Percentiles rank a stretch among this genome's conserved stretches.
These are phyloP conservation scores for Nissolia schottii DNA, from an alignment of 306 rosid genomes.

Conservation along the genomic window DNA sequence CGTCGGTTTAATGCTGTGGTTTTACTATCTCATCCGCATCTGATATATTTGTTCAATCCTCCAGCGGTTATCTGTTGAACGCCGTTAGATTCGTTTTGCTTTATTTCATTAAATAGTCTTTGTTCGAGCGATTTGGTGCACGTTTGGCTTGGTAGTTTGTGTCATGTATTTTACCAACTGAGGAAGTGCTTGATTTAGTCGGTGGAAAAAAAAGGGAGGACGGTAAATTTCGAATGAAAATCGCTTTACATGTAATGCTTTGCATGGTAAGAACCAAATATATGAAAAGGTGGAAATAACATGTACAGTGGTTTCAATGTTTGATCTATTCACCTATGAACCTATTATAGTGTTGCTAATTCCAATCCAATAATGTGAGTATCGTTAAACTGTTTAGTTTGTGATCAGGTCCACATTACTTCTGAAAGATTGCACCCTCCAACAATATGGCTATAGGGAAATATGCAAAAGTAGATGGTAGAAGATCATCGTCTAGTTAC, in stretches of 20 bases:
- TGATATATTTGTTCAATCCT: not conserved
- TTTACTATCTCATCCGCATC: not conserved
- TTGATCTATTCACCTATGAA: not conserved
- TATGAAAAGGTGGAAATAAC: not conserved
- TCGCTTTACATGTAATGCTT: not conserved
- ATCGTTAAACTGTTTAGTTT: conserved; percentile 15
- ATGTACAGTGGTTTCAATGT: not conserved
- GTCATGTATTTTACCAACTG: not conserved
- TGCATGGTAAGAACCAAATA: not conserved
- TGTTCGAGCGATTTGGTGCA: not conserved
- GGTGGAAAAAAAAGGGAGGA: not conserved
- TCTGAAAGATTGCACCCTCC: not conserved
- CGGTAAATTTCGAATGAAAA: not conserved
- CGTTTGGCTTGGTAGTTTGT: conserved; percentile 8
- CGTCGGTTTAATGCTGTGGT: not conserved
- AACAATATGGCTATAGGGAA: conserved; percentile 72
- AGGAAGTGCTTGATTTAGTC: not conserved
- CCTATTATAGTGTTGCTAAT: not conserved
- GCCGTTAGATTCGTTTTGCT: not conserved
- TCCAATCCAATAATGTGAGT: not conserved
- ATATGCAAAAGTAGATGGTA: conserved; percentile 66
- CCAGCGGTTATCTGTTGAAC: not conserved
- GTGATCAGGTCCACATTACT: conserved; percentile 27
- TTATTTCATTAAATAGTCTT: not conserved
- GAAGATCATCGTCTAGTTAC: conserved; percentile 72